Conservation (phyloP, 139 green algal genomes). For the Volvox reticuliferus region DNA sequence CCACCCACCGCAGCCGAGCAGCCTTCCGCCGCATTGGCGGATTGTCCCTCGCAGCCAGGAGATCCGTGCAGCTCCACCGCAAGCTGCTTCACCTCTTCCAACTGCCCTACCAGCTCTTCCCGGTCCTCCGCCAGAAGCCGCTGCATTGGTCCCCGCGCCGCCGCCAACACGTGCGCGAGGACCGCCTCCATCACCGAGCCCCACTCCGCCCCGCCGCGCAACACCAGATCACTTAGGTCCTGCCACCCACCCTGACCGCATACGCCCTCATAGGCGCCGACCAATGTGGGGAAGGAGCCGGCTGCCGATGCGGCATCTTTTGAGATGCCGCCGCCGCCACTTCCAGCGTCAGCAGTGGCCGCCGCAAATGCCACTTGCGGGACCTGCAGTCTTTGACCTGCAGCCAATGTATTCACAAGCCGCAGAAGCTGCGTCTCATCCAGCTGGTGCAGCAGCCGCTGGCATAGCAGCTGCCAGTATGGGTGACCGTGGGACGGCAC, state of each 20-base stretch:
- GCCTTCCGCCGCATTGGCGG: background rate
- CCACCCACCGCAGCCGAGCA: background rate
- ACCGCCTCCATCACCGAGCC: background rate
- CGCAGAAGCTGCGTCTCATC: background rate
- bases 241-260: constrained; percentile 20
- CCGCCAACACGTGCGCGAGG: constrained; percentile 33
- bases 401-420: constrained; percentile 30
- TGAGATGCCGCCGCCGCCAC: background rate
- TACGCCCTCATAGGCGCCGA: background rate
- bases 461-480: constrained; percentile 34
- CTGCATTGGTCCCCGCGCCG: constrained; percentile 29
- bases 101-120: background rate
- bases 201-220: constrained; percentile 14
- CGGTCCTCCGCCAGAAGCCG: constrained; percentile 19
- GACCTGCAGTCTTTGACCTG: background rate
- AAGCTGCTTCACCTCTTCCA: constrained; percentile 16
- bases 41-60: background rate
- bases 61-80: constrained; percentile 13
- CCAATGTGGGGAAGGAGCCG: background rate
- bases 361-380: constrained; percentile 1
- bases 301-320: no score
- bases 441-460: constrained; percentile 39
- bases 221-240: background rate
- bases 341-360: background rate
- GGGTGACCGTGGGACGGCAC: background rate